These are phyloP conservation scores for Leccinum pachyderme DNA, from an alignment of 1,284 basidiomycete genomes.

Conservation along the genomic window DNA sequence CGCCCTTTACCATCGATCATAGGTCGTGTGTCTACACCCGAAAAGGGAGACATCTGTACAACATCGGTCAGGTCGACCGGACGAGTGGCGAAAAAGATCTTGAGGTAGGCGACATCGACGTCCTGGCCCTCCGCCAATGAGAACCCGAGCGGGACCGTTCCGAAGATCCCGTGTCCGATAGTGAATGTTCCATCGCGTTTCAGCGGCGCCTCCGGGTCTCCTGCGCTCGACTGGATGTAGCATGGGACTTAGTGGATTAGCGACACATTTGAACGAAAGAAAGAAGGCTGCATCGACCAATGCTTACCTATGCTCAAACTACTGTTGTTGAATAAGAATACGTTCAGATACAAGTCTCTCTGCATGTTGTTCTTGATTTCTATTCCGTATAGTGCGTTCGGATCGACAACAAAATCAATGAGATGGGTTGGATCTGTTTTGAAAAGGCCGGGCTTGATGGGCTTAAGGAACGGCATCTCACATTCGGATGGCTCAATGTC, in stretches of 20 bases:
- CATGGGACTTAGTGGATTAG: neutral
- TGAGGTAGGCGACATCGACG: slow-evolving; percentile 20
- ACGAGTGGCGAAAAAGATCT: slow-evolving; percentile 18
- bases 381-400: slow-evolving; percentile 10
- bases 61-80: slow-evolving; percentile 17
- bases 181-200: slow-evolving; percentile 6
- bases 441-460: slow-evolving; percentile 2
- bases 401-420: slow-evolving; percentile 22
- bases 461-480: neutral
- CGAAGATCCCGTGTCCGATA: slow-evolving; percentile 18
- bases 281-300: neutral
- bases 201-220: slow-evolving; percentile 4
- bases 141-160: slow-evolving; percentile 4
- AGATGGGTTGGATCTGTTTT: slow-evolving; percentile 1
- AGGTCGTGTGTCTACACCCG: neutral
- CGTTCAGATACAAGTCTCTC: slow-evolving; percentile 19
- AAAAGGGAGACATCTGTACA: slow-evolving; percentile 14
- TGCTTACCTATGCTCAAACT: slow-evolving; percentile 17
- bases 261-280: neutral
- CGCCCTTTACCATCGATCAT: neutral
- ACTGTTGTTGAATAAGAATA: slow-evolving; percentile 22
- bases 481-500: neutral
- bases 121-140: slow-evolving; percentile 7
- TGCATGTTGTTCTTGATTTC: slow-evolving; percentile 18
- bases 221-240: slow-evolving; percentile 9